phyloP scores from a whole-genome alignment of 2,329 filamentous ascomycete species.

The Colletotrichum abscissum region DNA sequence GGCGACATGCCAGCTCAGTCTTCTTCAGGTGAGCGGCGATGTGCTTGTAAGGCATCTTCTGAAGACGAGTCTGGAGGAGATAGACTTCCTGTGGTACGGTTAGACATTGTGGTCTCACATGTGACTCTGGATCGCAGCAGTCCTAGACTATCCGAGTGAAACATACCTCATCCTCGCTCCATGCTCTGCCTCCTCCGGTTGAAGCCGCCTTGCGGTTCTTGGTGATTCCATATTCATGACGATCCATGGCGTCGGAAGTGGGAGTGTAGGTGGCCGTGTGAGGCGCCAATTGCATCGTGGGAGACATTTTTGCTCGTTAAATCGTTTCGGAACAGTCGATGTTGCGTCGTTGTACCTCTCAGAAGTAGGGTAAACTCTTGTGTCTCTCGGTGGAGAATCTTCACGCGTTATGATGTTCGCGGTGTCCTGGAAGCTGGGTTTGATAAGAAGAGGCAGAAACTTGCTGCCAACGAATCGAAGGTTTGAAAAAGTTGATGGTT shows the following conservation, averaged over 20 bases:
- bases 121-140: neutral
- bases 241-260: slow-evolving; percentile 64
- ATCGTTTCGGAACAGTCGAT: slow-evolving; percentile 42
- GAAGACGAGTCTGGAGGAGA: slow-evolving; percentile 83
- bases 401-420: slow-evolving; percentile 25
- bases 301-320: slow-evolving; percentile 57
- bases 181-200: slow-evolving; percentile 81
- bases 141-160: neutral
- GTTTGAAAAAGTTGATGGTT: slow-evolving; percentile 14
- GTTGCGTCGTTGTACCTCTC: slow-evolving; percentile 28
- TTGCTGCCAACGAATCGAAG: slow-evolving; percentile 34
- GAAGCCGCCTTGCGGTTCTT: slow-evolving; percentile 77
- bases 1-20: slow-evolving; percentile 86
- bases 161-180: slow-evolving; percentile 85
- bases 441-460: slow-evolving; percentile 31
- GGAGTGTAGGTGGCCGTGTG: slow-evolving; percentile 59
- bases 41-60: slow-evolving; percentile 93
- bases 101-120: slow-evolving; percentile 2
- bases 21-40: slow-evolving; percentile 88
- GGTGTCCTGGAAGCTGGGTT: slow-evolving; percentile 31
- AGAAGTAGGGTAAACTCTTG: slow-evolving; percentile 17
- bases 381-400: slow-evolving; percentile 21
- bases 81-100: slow-evolving; percentile 74
- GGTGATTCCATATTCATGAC: slow-evolving; percentile 69
- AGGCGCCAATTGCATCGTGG: slow-evolving; percentile 58